Evolutionary conservation across 805 yeast species (phyloP), one percentile per base, ranked within the genome.

Genomic region (Barnettozyma sucrosica): DNA sequence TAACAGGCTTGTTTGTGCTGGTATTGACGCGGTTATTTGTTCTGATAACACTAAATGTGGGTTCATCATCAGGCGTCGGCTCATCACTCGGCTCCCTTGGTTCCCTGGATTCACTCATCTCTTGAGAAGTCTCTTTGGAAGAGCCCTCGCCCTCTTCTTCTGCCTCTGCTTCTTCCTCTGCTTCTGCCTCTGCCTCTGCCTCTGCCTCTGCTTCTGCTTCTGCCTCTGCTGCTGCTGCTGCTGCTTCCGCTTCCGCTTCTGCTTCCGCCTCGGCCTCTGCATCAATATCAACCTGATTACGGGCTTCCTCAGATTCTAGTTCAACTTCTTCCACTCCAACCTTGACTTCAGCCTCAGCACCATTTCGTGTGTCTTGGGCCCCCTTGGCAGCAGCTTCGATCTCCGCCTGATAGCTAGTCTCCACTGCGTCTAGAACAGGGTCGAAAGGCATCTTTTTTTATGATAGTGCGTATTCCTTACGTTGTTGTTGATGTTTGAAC

Each of bases 1-100:
- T 47, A 9, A 39, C 33, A 11, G 50, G 50, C 25, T 34, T 43
- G 20, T 16, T 39, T n/a, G 20, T 9, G 10, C 23, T 39, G 42
- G 21, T 16, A 23, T 33, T 26, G 32, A n/a, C 21, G n/a, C 18
- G 30, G 21, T 10, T 39, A n/a, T 39, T 26, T 14, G 42, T 26
- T 16, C 32, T 24, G 20, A 16, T 39, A 3, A 25, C 23, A 9
- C 33, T 39, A 23, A 39, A 23, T 9, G 41, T 21, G 9, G 26
- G 24, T 18, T 37, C 21, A 28, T 39, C 32, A 9, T 37, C 41
- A 37, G 41, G 26, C 3, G 26, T 23, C 16, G 41, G 26, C 26
- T 37, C 41, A 11, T 37, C 41, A 37, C 16, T 37, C 5, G 26
- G 26, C 32, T 28, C 32, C 16, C 32, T 28, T 28, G 32, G 32